Evolutionary conservation across 2,329 filamentous ascomycete genomes (phyloP).

Genomic region (Pseudogymnoascus sp.): DNA sequence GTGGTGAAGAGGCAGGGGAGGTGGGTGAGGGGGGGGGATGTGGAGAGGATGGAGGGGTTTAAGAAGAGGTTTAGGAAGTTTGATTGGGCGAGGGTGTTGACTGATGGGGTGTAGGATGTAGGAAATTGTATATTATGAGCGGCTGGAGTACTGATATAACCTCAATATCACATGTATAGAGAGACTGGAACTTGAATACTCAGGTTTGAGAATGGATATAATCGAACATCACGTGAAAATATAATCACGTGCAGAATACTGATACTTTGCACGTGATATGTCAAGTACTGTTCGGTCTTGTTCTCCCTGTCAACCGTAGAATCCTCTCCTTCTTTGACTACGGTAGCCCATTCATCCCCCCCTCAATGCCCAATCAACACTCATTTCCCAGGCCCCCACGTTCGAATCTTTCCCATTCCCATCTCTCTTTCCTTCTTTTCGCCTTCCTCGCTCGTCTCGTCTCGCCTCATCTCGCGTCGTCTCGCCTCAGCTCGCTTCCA

Average conservation of each 20-base stretch:
- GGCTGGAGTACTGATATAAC: too few relatives aligned
- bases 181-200: not conserved
- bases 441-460: not conserved
- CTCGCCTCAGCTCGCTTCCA: slow-evolving; percentile 5
- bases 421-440: not conserved
- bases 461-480: not conserved
- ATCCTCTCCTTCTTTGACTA: not conserved
- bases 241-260: not conserved
- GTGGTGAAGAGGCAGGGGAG: slow-evolving; percentile 83
- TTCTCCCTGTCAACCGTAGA: not conserved
- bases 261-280: not conserved
- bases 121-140: not conserved
- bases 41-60: slow-evolving; percentile 62
- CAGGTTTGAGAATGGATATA: not conserved
- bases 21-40: slow-evolving; percentile 63
- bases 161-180: too few relatives aligned
- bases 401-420: not conserved
- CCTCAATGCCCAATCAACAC: not conserved
- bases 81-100: slow-evolving; percentile 68
- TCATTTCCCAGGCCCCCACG: not conserved
- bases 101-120: slow-evolving; percentile 20
- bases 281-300: not conserved
- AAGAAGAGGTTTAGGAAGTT: slow-evolving; percentile 83
- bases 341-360: not conserved
- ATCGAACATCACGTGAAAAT: not conserved